Percentiles rank a stretch among this genome's conserved stretches.
These are phyloP conservation scores for Sugiyamaella chiloensis DNA, from an alignment of 805 yeast genomes.

Conservation along the genomic window DNA sequence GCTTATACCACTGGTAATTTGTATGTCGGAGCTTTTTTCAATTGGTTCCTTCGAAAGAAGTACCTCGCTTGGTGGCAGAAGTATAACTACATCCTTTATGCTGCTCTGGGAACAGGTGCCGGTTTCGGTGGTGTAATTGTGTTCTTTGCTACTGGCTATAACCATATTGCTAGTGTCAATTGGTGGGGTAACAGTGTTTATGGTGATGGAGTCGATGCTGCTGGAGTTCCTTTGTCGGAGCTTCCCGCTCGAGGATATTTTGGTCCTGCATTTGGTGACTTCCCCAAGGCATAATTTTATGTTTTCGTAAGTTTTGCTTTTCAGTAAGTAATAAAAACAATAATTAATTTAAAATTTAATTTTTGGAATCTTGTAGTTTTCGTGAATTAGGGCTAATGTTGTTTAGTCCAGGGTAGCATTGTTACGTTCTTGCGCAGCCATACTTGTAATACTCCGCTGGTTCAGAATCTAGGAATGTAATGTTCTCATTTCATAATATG, in stretches of 20 bases:
- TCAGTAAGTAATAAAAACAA: too few relatives aligned
- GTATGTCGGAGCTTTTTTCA: slow-evolving; percentile 41
- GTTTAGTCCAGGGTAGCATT: neutral
- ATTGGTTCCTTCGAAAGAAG: slow-evolving; percentile 40
- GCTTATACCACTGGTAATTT: slow-evolving; percentile 43
- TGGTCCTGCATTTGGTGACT: slow-evolving; percentile 7
- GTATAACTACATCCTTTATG: slow-evolving; percentile 48
- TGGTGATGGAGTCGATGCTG: slow-evolving; percentile 32
- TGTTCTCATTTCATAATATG: too few relatives aligned
- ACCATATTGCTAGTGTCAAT: slow-evolving; percentile 30
- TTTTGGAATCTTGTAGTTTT: neutral
- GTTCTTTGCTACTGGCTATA: slow-evolving; percentile 42
- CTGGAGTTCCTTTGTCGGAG: slow-evolving; percentile 35
- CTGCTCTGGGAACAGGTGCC: slow-evolving; percentile 49
- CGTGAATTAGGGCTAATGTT: too few relatives aligned
- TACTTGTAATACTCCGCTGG: too few relatives aligned
- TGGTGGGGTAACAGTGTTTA: slow-evolving; percentile 53
- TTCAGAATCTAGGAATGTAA: too few relatives aligned
- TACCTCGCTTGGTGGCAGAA: slow-evolving; percentile 52
- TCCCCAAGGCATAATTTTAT: slow-evolving; percentile 6
- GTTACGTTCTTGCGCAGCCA: too few relatives aligned
- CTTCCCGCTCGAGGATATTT: slow-evolving; percentile 8
- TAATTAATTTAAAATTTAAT: too few relatives aligned
- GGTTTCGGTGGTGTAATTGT: slow-evolving; percentile 46
- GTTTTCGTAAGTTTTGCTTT: too few relatives aligned